phyloP scores from a whole-genome alignment of 495 filamentous ascomycete species.

The Xylaria curta region DNA sequence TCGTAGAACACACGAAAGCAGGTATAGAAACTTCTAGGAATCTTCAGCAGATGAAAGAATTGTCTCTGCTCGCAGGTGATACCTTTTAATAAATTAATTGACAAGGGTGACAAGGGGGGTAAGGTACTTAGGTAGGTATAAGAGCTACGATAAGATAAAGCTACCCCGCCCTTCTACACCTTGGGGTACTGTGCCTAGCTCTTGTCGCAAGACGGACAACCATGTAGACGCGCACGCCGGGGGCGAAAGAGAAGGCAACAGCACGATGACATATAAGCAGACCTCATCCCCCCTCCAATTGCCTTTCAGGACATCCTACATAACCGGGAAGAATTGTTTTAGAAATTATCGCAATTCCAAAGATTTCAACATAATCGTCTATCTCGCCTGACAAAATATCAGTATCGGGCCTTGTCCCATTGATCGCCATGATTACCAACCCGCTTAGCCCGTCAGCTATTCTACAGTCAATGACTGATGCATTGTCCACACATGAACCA shows the following conservation, averaged over 20 bases:
- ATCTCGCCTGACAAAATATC: background rate
- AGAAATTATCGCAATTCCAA: background rate
- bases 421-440: conserved; percentile 34
- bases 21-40: conserved; percentile 6
- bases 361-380: background rate
- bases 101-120: too few relatives aligned
- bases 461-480: conserved; percentile 63
- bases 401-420: background rate
- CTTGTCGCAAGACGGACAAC: background rate
- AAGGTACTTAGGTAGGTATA: background rate
- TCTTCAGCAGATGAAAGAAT: background rate
- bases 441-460: conserved; percentile 51
- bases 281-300: background rate
- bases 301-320: background rate
- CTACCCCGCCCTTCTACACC: conserved; percentile 39
- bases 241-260: conserved; percentile 33
- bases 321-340: background rate
- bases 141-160: conserved; percentile 46
- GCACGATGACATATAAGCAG: conserved; percentile 24
- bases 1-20: background rate
- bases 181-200: background rate
- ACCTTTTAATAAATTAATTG: background rate
- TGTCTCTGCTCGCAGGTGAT: background rate
- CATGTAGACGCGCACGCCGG: background rate
- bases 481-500: conserved; percentile 58